Base-by-base conservation (phyloP, 2,329 filamentous ascomycete genomes). In the Ustulina deusta region DNA sequence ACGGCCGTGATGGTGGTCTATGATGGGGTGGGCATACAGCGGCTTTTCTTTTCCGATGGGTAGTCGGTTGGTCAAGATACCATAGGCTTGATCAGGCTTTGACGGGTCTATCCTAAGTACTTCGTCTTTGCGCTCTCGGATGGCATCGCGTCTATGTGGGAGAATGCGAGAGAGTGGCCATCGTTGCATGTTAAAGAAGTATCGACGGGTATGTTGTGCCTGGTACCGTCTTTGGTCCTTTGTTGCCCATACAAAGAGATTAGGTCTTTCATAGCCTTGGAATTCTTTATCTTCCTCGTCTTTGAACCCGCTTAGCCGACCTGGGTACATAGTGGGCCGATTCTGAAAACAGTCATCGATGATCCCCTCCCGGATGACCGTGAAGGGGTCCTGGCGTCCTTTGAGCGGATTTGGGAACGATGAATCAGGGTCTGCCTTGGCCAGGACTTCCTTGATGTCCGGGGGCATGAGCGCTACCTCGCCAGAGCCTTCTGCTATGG, bases 161-260 rank as follows among this genome's bases (percentile, higher is more conserved):
- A 67, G 75, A 70, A 85, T 82, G 60, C 82, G 73, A 29, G 80
- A 72, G 22, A 82, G 49, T 40, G 84, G 84, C 85, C 85, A 87
- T 44, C 83, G 80, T 72, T 82, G 78, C 51, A 87, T 74, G 69
- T 77, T 74, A 76, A 84, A 87, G 73, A 80, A 86, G 6, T 73
- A 69, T 52, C 70, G 73, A 59, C 77, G 74, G 17, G 72, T 75
- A 60, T 74, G 76, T 25, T 69, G 72, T 6, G 76, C 75, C 57
- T 78, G 76, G 63, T 71, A 76, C 56, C 71, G 69, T 61, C 77
- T 73, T 63, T 78, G 73, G 46, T 67, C 68, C 68, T 71, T 59
- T 59, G 73, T 77, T 60, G 76, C 76, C 76, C 76, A 78, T 61
- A 71, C 74, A 71, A 76, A 78, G 44, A 78, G 72, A 63, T 70